Evolutionary conservation across 192 early-diverging fungal genomes (phyloP).

Genomic region (Podochytrium sp.): DNA sequence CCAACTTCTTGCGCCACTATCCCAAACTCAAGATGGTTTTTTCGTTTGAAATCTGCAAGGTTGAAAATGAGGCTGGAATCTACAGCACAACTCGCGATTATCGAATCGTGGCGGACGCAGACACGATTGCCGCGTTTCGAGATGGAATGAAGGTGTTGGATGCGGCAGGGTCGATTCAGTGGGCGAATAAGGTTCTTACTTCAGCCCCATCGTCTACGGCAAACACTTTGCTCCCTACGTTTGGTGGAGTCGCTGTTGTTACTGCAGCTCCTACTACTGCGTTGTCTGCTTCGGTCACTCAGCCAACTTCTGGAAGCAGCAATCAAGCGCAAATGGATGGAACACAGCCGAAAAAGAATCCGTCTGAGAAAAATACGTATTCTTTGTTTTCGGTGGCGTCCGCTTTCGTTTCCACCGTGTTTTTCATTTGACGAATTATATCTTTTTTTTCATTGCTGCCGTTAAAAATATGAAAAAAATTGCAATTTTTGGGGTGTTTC

Average conservation of each 20-base stretch:
- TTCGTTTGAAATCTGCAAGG: constrained; percentile 15
- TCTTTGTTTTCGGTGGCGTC: no score
- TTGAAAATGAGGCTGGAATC: background rate
- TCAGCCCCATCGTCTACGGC: background rate
- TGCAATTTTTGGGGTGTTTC: no score
- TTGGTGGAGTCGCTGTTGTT: no score
- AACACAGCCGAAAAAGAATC: no score
- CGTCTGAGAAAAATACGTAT: no score
- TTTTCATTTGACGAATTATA: no score
- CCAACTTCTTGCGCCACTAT: background rate
- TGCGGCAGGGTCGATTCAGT: background rate
- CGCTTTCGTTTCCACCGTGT: no score
- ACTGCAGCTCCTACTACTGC: background rate
- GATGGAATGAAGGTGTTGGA: background rate
- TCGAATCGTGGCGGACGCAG: background rate
- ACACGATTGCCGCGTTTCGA: background rate
- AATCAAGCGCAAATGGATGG: no score
- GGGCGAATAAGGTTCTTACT: background rate
- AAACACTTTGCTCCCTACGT: no score
- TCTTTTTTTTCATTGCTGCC: no score
- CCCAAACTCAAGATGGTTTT: constrained; percentile 6
- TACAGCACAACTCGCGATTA: background rate
- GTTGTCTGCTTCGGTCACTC: background rate
- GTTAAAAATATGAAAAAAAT: no score
- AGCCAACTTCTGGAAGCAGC: no score